Percentiles rank a stretch among this genome's conserved stretches.
Conservation (phyloP, 2,329 filamentous ascomycete genomes). For the Acrodontium crateriforme region DNA sequence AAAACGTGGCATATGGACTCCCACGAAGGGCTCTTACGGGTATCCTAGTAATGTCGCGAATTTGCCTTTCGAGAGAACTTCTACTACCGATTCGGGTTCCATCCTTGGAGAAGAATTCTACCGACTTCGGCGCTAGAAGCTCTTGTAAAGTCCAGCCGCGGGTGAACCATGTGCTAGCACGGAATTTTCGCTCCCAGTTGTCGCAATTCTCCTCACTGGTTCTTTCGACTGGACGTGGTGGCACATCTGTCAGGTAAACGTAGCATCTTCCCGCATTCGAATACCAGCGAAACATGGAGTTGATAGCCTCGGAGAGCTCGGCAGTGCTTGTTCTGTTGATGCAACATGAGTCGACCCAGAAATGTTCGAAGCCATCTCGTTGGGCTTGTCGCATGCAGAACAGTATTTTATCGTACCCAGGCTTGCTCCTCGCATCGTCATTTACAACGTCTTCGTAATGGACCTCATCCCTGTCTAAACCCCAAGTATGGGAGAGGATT, state of each 20-base stretch:
- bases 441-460: constrained; percentile 4
- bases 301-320: constrained; percentile 10
- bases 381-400: constrained; percentile 4
- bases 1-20: neutral
- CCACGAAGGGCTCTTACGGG: neutral
- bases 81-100: constrained; percentile 2
- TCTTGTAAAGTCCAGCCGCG: constrained; percentile 9
- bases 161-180: constrained; percentile 5
- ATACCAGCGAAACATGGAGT: constrained; percentile 14
- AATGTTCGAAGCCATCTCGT: constrained; percentile 6
- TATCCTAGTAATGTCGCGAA: constrained; percentile 3
- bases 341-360: constrained; percentile 12
- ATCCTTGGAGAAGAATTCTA: constrained; percentile 5
- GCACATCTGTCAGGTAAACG: constrained; percentile 9
- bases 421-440: neutral
- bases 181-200: constrained; percentile 1
- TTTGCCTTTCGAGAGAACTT: constrained; percentile 1
- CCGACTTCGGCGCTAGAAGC: constrained; percentile 4
- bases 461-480: constrained; percentile 2
- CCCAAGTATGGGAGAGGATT: constrained; percentile 8
- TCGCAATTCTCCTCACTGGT: neutral
- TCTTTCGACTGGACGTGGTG: neutral
- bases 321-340: constrained; percentile 11
- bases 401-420: constrained; percentile 5
- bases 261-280: constrained; percentile 6